Conservation (phyloP, 768 basidiomycete genomes). For the Exidia glandulosa region DNA sequence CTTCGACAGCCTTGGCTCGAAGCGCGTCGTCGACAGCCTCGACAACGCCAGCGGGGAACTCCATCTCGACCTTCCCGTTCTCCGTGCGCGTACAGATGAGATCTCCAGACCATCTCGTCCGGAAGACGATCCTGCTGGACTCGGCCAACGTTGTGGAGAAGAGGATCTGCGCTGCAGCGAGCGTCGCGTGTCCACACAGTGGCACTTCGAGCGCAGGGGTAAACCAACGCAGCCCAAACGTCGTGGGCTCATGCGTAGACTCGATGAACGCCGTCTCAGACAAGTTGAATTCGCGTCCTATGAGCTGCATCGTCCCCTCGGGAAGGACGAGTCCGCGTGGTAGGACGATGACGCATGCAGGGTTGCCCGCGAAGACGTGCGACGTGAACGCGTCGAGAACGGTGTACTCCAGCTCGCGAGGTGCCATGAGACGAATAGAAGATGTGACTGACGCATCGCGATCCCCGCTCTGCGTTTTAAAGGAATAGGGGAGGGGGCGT, state of each 20-base stretch:
- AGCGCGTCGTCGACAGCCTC: slow-evolving; percentile 4
- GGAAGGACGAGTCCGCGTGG: not conserved
- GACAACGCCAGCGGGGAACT: slow-evolving; percentile 12
- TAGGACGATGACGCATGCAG: slow-evolving; percentile 21
- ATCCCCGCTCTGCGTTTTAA: too few relatives aligned
- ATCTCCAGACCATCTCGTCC: slow-evolving; percentile 10
- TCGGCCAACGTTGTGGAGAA: not conserved
- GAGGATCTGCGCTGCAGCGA: slow-evolving; percentile 17
- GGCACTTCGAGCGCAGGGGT: slow-evolving; percentile 13
- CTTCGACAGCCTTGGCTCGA: not conserved
- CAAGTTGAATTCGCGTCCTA: not conserved
- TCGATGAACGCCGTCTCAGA: not conserved
- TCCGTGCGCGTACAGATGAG: slow-evolving; percentile 8
- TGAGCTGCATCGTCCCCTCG: slow-evolving; percentile 8
- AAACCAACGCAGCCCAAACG: slow-evolving; percentile 20
- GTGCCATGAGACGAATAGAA: not conserved
- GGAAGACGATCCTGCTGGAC: slow-evolving; percentile 7
- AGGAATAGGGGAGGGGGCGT: too few relatives aligned
- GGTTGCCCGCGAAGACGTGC: slow-evolving; percentile 18
- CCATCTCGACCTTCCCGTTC: slow-evolving; percentile 12
- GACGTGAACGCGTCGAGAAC: slow-evolving; percentile 23
- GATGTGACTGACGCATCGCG: too few relatives aligned
- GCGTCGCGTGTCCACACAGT: slow-evolving; percentile 24
- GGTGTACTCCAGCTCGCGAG: slow-evolving; percentile 18
- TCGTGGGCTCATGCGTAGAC: not conserved